phyloP scores from a whole-genome alignment of 1,139 yeast species.

The Pichia sp. region DNA sequence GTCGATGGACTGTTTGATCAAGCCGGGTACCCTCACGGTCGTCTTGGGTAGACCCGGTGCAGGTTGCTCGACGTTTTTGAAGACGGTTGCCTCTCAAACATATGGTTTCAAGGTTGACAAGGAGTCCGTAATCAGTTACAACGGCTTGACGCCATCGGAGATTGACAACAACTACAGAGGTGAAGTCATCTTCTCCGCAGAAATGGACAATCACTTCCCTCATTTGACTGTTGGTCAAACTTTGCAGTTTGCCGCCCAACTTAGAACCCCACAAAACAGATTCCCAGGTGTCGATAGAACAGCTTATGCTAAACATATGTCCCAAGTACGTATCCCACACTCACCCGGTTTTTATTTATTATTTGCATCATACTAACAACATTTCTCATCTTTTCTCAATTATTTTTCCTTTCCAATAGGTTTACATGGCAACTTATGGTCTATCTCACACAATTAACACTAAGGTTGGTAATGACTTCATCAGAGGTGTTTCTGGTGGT shows the following conservation, averaged over 20 bases:
- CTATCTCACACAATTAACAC: neutral
- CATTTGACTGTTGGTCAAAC: conserved; percentile 71
- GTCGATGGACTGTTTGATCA: conserved; percentile 62
- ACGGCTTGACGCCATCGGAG: conserved; percentile 47
- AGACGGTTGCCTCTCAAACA: conserved; percentile 65
- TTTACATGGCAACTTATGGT: neutral
- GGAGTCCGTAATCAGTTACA: conserved; percentile 42
- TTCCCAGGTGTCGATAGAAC: conserved; percentile 55
- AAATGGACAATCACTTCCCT: conserved; percentile 68
- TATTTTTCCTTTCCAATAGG: neutral
- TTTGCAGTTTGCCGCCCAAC: conserved; percentile 55
- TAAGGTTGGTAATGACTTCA: neutral
- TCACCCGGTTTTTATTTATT: neutral
- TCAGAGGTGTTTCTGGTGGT: neutral
- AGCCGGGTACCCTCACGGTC: conserved; percentile 73
- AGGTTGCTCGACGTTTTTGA: conserved; percentile 76
- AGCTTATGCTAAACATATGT: conserved; percentile 55
- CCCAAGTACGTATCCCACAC: conserved; percentile 35
- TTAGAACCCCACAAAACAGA: conserved; percentile 65
- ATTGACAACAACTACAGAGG: conserved; percentile 54
- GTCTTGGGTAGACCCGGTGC: conserved; percentile 85
- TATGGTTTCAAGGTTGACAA: conserved; percentile 62
- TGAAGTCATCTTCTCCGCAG: conserved; percentile 70
- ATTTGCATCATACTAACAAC: neutral
- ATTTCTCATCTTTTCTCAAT: no score